phyloP scores from a whole-genome alignment of 1,284 basidiomycete genomes.

The Laetiporus sulphureus region DNA sequence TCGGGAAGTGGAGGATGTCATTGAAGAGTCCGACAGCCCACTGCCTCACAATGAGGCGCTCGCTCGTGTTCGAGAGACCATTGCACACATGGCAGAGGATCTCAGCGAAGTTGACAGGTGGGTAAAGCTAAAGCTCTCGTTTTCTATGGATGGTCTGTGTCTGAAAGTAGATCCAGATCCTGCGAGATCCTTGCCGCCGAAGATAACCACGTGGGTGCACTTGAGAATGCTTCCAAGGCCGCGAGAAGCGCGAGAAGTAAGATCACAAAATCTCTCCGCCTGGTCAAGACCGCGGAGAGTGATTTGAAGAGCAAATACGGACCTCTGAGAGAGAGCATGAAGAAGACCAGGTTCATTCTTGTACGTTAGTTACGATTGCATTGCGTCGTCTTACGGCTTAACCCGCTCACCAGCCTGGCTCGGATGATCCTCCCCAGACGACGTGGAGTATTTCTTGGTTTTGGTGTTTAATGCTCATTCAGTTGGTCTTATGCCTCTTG shows the following conservation, averaged over 20 bases:
- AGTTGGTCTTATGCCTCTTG: constrained; percentile 17
- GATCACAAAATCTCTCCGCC: constrained; percentile 36
- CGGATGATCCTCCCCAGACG: no score
- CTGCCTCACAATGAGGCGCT: constrained; percentile 46
- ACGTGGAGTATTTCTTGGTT: constrained; percentile 21
- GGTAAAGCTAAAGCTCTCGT: constrained; percentile 10
- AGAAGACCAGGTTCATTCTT: constrained; percentile 27
- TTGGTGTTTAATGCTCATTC: constrained; percentile 18
- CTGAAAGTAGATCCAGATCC: constrained; percentile 24
- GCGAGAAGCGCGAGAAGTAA: constrained; percentile 43
- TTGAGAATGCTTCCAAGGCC: constrained; percentile 46
- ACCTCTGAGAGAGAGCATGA: constrained; percentile 31
- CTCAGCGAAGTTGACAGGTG: constrained; percentile 53
- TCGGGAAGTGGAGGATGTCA: constrained; percentile 40
- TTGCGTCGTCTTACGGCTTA: neutral
- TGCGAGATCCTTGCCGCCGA: constrained; percentile 30
- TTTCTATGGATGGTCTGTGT: constrained; percentile 4
- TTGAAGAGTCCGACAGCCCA: constrained; percentile 24
- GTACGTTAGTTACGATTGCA: constrained; percentile 20
- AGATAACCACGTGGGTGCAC: constrained; percentile 38
- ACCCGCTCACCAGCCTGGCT: no score
- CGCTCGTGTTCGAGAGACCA: constrained; percentile 45
- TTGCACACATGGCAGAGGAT: constrained; percentile 47
- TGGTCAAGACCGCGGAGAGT: constrained; percentile 26
- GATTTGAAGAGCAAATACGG: constrained; percentile 30